These are phyloP conservation scores for Rutstroemia sydowiana DNA, from an alignment of 2,329 filamentous ascomycete genomes.

Conservation along the genomic window DNA sequence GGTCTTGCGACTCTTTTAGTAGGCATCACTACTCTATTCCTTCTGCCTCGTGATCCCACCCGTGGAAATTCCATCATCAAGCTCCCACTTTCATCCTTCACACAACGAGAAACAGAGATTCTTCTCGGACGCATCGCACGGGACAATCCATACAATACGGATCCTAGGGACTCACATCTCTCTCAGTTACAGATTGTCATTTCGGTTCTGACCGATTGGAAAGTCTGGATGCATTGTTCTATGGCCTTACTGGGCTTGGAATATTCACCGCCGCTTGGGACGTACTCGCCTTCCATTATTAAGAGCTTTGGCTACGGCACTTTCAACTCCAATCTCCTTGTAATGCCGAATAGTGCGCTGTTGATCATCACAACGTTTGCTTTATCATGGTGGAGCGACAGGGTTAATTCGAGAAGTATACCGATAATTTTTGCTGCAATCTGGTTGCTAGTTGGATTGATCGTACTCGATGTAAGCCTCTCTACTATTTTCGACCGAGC, in stretches of 20 bases:
- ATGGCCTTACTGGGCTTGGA: conserved; percentile 6
- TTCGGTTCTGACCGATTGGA: conserved; percentile 7
- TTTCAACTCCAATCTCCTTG: conserved; percentile 40
- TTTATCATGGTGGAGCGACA: conserved; percentile 8
- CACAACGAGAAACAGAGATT: conserved; percentile 1
- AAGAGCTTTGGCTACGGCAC: conserved; percentile 26
- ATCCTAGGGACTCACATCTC: conserved; percentile 7
- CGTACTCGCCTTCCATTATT: conserved; percentile 8
- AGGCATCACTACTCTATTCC: conserved; percentile 8
- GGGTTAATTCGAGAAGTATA: conserved; percentile 4
- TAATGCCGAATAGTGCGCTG: conserved; percentile 38
- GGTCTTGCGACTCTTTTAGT: conserved; percentile 16
- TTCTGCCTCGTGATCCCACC: conserved; percentile 7
- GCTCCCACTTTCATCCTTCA: conserved; percentile 1
- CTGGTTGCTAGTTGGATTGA: conserved; percentile 3
- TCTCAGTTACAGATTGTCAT: conserved; percentile 6
- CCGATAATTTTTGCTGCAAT: conserved; percentile 8
- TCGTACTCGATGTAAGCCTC: conserved; percentile 4
- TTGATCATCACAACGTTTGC: conserved; percentile 24
- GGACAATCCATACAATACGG: conserved; percentile 7
- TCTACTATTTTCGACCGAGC: background rate
- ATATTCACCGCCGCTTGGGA: conserved; percentile 7
- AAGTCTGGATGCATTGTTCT: conserved; percentile 8
- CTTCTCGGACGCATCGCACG: conserved; percentile 3
- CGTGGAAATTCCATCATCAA: conserved; percentile 5